Conservation (phyloP, 495 filamentous ascomycete genomes). For the Penicillium atrosanguineum region DNA sequence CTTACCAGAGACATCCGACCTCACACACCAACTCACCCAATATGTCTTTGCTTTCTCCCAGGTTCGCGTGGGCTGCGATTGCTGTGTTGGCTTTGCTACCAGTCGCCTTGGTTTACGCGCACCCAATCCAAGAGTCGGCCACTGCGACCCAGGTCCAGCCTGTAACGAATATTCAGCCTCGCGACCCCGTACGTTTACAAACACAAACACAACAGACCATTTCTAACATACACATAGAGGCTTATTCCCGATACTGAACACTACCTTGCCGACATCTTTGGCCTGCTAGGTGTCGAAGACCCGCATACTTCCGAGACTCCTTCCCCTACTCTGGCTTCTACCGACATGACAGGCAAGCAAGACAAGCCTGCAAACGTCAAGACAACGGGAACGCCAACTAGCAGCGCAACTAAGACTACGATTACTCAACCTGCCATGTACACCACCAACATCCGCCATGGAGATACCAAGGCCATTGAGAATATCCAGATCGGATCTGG, state of each 20-base stretch:
- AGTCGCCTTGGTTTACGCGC: slow-evolving; percentile 13
- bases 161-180: slow-evolving; percentile 7
- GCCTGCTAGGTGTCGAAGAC: slow-evolving; percentile 19
- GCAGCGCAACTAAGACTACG: neutral
- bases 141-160: neutral
- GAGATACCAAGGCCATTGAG: slow-evolving; percentile 10
- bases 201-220: neutral
- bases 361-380: slow-evolving; percentile 1
- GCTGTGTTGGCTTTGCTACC: slow-evolving; percentile 6
- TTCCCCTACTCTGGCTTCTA: neutral
- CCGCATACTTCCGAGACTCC: neutral
- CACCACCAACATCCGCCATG: slow-evolving; percentile 15
- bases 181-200: slow-evolving; percentile 16
- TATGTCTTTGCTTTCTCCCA: slow-evolving; percentile 8
- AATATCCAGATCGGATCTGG: slow-evolving; percentile 22
- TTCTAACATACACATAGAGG: slow-evolving; percentile 21
- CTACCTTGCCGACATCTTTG: slow-evolving; percentile 24
- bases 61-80: slow-evolving; percentile 1
- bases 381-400: slow-evolving; percentile 7
- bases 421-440: neutral
- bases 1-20: neutral
- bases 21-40: neutral
- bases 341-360: slow-evolving; percentile 2
- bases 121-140: slow-evolving; percentile 10
- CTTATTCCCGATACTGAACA: slow-evolving; percentile 30